Conservation (phyloP, 352 stramenopile species). For the Globisporangium uncinulatum region DNA sequence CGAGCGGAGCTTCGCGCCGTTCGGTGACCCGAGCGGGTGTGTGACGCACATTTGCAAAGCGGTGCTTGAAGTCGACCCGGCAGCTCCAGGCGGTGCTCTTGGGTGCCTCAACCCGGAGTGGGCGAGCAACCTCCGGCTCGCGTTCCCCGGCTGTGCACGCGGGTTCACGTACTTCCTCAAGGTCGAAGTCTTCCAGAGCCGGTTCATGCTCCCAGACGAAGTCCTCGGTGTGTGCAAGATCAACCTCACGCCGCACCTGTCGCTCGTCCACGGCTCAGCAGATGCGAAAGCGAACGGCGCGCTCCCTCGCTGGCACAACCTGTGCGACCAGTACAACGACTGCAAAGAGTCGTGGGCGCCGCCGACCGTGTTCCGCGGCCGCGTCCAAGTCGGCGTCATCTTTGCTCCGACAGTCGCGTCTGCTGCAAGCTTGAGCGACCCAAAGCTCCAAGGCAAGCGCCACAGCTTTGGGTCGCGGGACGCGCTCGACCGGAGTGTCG, state of each 20-base stretch:
- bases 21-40: constrained; percentile 68
- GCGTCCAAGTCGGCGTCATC: constrained; percentile 74
- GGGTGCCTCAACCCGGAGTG: constrained; percentile 48
- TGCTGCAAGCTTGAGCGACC: constrained; percentile 34
- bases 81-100: constrained; percentile 4
- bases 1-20: constrained; percentile 61
- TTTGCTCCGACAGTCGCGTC: constrained; percentile 65
- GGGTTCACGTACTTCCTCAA: constrained; percentile 77
- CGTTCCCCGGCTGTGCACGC: constrained; percentile 68
- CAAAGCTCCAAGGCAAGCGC: constrained; percentile 36
- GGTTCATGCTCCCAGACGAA: constrained; percentile 77
- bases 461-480: constrained; percentile 15
- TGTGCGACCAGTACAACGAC: constrained; percentile 86
- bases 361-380: constrained; percentile 73
- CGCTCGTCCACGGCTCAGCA: constrained; percentile 68
- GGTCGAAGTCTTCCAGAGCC: constrained; percentile 79
- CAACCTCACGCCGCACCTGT: constrained; percentile 81
- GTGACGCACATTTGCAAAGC: constrained; percentile 68
- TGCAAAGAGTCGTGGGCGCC: constrained; percentile 82
- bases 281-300: constrained; percentile 79
- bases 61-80: constrained; percentile 19
- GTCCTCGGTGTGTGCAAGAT: constrained; percentile 80
- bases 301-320: constrained; percentile 74
- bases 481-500: too few relatives aligned
- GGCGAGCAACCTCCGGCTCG: constrained; percentile 66